These are phyloP conservation scores for Cladosporium sp. DNA, from an alignment of 2,329 filamentous ascomycete species.

Conservation along the genomic window DNA sequence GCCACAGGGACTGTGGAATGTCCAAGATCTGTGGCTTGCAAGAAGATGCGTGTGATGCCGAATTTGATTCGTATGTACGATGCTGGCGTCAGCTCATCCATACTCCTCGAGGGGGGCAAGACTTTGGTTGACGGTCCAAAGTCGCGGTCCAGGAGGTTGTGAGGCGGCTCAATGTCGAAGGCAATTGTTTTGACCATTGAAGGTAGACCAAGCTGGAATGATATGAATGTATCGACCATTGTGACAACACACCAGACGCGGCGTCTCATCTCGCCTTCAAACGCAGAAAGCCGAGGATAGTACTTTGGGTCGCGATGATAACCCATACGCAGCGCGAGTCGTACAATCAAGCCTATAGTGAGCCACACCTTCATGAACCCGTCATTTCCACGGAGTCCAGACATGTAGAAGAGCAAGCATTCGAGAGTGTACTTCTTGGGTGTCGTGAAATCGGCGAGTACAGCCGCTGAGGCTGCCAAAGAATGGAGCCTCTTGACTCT, in stretches of 20 bases:
- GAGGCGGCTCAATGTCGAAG: conserved; percentile 46
- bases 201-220: conserved; percentile 51
- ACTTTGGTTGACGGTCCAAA: conserved; percentile 38
- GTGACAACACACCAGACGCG: conserved; percentile 46
- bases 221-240: conserved; percentile 49
- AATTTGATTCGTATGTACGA: conserved; percentile 41
- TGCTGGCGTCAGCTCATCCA: conserved; percentile 36
- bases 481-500: conserved; percentile 33
- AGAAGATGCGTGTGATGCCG: conserved; percentile 39
- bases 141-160: conserved; percentile 48
- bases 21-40: conserved; percentile 41
- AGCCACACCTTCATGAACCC: conserved; percentile 43
- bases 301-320: conserved; percentile 49
- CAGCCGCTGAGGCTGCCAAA: conserved; percentile 34
- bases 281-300: conserved; percentile 43
- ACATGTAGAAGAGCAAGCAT: conserved; percentile 40
- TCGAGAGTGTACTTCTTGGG: conserved; percentile 46
- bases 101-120: conserved; percentile 39
- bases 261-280: conserved; percentile 50
- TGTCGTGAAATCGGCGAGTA: conserved; percentile 44
- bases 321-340: conserved; percentile 45
- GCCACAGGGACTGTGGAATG: conserved; percentile 39
- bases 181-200: conserved; percentile 48
- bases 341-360: conserved; percentile 42
- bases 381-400: conserved; percentile 32